These are phyloP conservation scores for Leucocoprinus sp. DNA, from an alignment of 768 basidiomycete genomes.

Conservation along the genomic window DNA sequence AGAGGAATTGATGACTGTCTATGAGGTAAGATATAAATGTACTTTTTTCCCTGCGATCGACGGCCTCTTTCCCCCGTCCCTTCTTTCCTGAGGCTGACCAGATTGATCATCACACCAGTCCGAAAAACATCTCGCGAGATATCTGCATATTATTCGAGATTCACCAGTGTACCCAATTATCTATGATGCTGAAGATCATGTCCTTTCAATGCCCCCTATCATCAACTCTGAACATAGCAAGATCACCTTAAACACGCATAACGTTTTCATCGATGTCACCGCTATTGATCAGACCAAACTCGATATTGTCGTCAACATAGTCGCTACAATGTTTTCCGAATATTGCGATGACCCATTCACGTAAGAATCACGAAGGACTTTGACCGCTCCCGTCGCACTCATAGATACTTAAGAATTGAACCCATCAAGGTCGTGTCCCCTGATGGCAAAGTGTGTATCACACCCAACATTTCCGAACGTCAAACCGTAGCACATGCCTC, in stretches of 20 bases:
- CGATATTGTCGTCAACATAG: slow-evolving; percentile 90
- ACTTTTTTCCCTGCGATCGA: too few relatives aligned
- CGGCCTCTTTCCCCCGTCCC: too few relatives aligned
- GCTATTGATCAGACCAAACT: slow-evolving; percentile 97
- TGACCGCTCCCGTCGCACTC: not conserved
- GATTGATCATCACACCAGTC: too few relatives aligned
- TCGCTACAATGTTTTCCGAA: slow-evolving; percentile 97
- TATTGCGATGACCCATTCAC: slow-evolving; percentile 89
- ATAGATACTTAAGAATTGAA: slow-evolving; percentile 61
- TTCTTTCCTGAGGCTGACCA: too few relatives aligned
- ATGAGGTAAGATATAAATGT: slow-evolving; percentile 69
- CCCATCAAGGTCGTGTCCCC: slow-evolving; percentile 81
- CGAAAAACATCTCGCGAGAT: slow-evolving; percentile 85
- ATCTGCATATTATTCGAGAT: slow-evolving; percentile 88
- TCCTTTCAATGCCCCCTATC: slow-evolving; percentile 96
- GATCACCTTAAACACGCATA: slow-evolving; percentile 87
- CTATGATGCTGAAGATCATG: slow-evolving; percentile 81
- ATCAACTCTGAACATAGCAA: slow-evolving; percentile 98
- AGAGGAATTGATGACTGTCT: slow-evolving; percentile 86
- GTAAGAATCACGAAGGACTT: slow-evolving; percentile 40
- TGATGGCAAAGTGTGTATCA: slow-evolving; percentile 66
- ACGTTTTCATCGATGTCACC: slow-evolving; percentile 95
- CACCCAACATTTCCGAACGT: slow-evolving; percentile 74
- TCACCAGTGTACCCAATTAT: slow-evolving; percentile 97
- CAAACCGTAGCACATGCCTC: slow-evolving; percentile 70